These are phyloP conservation scores for Backusella morwellensis DNA, from an alignment of 192 early-diverging fungal species.

Conservation along the genomic window DNA sequence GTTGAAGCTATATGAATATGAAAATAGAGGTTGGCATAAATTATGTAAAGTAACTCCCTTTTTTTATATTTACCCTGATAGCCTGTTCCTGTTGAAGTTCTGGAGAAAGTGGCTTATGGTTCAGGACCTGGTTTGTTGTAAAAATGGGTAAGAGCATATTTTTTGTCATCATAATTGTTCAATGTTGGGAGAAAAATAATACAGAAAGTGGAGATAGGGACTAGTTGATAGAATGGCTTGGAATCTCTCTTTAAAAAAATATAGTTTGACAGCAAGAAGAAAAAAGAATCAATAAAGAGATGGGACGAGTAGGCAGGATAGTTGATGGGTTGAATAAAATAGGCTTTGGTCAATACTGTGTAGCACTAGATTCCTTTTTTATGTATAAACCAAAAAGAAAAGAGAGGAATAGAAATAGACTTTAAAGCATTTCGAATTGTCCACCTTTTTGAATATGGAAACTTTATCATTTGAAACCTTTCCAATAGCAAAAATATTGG, in stretches of 20 bases:
- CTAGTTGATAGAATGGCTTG: not conserved
- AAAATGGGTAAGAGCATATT: not conserved
- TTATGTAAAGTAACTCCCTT: not conserved
- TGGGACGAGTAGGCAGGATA: not conserved
- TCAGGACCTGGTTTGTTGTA: not conserved
- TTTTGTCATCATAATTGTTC: not conserved
- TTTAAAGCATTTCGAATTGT: not conserved
- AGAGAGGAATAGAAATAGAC: not conserved
- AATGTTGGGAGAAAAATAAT: not conserved
- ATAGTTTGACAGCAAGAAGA: not conserved
- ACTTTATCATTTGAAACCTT: not conserved
- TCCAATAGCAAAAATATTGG: not conserved
- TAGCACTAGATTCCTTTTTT: not conserved
- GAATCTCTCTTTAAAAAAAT: not conserved
- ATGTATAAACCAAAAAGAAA: not conserved
- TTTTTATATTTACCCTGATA: not conserved
- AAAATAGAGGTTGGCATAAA: not conserved
- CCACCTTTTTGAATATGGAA: not conserved
- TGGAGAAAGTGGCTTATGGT: not conserved
- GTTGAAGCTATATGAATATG: constrained; percentile 33
- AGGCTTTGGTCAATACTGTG: not conserved
- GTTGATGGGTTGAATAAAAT: not conserved
- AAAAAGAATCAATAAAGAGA: not conserved
- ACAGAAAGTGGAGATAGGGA: not conserved
- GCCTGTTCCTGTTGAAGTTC: constrained; percentile 6